Conservation (phyloP, 257 asterid species). For the Solanum ahanhuiri region DNA sequence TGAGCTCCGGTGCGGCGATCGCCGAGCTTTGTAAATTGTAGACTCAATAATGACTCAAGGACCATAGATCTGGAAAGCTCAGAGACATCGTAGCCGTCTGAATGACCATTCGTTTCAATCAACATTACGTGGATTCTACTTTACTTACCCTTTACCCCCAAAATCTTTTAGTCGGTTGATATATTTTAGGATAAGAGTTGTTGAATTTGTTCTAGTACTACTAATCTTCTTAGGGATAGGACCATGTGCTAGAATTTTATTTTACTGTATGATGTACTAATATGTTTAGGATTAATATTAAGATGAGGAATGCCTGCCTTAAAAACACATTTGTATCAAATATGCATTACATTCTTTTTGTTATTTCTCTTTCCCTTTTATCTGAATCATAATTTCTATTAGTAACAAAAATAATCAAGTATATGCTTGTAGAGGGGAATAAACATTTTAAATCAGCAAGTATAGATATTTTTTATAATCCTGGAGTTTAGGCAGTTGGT, state of each 20-base stretch:
- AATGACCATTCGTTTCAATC: not conserved
- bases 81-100: conserved; percentile 15
- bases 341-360: not conserved
- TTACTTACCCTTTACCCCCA: not conserved
- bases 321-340: not conserved
- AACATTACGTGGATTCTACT: not conserved
- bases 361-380: not conserved
- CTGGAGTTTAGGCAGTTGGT: not conserved
- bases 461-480: not conserved
- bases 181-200: conserved; percentile 8
- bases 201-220: not conserved
- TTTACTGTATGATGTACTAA: not conserved
- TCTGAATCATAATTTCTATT: too few species aligned
- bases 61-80: conserved; percentile 18
- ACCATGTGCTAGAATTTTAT: not conserved
- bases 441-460: not conserved
- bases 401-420: too few species aligned
- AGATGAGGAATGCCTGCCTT: not conserved
- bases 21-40: conserved; percentile 8
- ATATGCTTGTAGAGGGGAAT: not conserved
- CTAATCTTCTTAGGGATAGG: not conserved
- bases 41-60: conserved; percentile 1
- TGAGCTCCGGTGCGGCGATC: conserved; percentile 1
- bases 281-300: not conserved
- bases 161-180: not conserved